Percentiles rank a stretch among this genome's conserved stretches.
Evolutionary conservation across 225 moss, liverwort and hornwort species (phyloP).

Genomic region (Climacium dendroides): DNA sequence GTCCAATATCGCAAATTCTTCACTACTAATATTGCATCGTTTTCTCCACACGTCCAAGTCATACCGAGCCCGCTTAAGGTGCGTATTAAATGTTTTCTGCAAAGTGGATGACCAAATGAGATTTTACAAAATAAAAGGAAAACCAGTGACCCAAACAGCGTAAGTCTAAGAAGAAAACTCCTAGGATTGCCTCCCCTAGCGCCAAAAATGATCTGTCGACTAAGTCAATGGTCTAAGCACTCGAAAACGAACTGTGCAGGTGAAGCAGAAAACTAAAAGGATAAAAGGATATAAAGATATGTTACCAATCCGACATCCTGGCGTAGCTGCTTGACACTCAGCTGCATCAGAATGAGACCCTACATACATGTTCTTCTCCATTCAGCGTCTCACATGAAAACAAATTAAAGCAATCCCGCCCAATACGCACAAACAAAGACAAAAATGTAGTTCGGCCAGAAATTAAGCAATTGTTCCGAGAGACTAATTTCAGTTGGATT

Average conservation of each 20-base stretch:
- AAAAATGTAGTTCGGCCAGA: background rate
- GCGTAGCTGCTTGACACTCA: constrained; percentile 74
- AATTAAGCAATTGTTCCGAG: background rate
- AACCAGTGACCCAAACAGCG: background rate
- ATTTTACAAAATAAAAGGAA: background rate
- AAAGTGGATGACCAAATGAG: background rate
- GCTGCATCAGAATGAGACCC: constrained; percentile 86
- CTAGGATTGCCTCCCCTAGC: background rate
- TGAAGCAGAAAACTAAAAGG: background rate
- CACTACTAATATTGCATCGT: constrained; percentile 37
- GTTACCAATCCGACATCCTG: constrained; percentile 70
- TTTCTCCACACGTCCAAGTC: constrained; percentile 75
- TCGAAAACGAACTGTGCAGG: background rate
- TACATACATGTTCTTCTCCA: constrained; percentile 12
- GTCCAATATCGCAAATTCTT: constrained; percentile 79
- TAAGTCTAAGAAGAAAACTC: background rate
- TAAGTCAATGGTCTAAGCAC: background rate
- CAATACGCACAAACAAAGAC: background rate
- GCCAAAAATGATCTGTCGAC: background rate
- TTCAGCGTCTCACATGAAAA: background rate
- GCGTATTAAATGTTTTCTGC: constrained; percentile 61
- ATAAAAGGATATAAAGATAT: background rate
- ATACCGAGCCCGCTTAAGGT: constrained; percentile 58
- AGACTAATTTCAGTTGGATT: background rate
- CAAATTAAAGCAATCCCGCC: background rate